Base-by-base conservation (phyloP, 257 asterid species). In the Anisodus acutangulus region DNA sequence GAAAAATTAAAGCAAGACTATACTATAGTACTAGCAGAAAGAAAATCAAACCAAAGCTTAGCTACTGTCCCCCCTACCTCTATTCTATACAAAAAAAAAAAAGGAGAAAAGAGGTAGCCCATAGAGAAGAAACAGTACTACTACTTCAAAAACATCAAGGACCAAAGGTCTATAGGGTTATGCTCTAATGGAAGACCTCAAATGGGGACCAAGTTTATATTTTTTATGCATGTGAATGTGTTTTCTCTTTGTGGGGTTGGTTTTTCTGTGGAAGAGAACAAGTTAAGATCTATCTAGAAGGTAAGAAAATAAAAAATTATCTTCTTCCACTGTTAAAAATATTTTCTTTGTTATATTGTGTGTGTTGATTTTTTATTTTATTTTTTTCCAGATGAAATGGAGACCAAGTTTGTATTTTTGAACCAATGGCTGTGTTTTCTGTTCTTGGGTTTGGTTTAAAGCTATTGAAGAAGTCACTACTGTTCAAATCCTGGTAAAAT, bases 391-490 rank as follows among this genome's bases (percentile, higher is more conserved):
- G 79, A 68, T 51, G 81, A 76, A 76, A 53, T 78, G 66, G 64
- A 78, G 66, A 51, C 62, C 81, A 67, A 47, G 78, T 83, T 80
- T 57, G 13, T 80, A 49, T 78, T 31, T 74, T 69, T 83, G 83
- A 87, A 81, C 83, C 81, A 71, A 82, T 84, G 88, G 89, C 62
- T 83, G 80, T 74, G 60, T 84, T 81, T 15, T n/a, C 41, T 70
- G 86, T 76, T 80, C 86, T 80, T 60, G 85, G 84, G 55, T 49
- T 49, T 49, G 55, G 55, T 49, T 49, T 81, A 9, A 26, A 84
- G 8, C n/a, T 63, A 39, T 49, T 82, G 9, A 82, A 62, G 64
- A 41, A 37, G 19, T 53, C 58, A 74, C 35, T 67, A 51, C 53
- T 62, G 39, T 74, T 78, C 17, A 82, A 74, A 51, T 68, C 45